These are phyloP conservation scores for Musa troglodytarum DNA, from an alignment of 176 grass and related monocot genomes.

Conservation along the genomic window DNA sequence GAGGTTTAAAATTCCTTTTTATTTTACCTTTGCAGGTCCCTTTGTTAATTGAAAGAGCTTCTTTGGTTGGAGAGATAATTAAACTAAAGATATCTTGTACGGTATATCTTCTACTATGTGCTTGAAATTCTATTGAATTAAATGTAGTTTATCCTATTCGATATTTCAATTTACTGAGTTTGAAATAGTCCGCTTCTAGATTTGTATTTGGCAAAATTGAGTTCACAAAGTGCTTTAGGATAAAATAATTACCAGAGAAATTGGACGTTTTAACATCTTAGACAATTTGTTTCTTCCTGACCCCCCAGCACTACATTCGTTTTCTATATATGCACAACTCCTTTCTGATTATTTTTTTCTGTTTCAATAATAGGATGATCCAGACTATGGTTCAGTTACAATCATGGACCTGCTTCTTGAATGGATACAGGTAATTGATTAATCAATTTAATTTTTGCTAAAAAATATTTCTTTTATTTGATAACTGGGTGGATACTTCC, in stretches of 20 bases:
- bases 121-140: neutral
- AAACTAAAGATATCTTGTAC: constrained; percentile 28
- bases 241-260: neutral
- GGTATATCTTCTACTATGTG: constrained; percentile 26
- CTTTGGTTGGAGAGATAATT: constrained; percentile 37
- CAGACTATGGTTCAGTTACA: constrained; percentile 23
- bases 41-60: constrained; percentile 32
- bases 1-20: no score
- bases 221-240: neutral
- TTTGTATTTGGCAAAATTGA: neutral
- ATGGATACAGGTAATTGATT: constrained; percentile 45
- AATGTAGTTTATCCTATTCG: neutral
- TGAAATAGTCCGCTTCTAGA: neutral
- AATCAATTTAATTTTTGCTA: neutral
- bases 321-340: neutral
- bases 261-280: neutral
- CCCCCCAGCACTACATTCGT: neutral
- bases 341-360: constrained; percentile 3
- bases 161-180: neutral
- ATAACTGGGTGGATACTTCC: neutral
- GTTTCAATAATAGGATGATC: constrained; percentile 30
- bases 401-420: constrained; percentile 37
- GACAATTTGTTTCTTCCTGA: neutral
- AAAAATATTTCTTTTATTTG: constrained; percentile 3
- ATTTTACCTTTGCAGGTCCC: constrained; percentile 32